A percentile compares a stretch with the other conserved stretches of the same genome.
These are phyloP conservation scores for Phytophthora palmivora DNA, from an alignment of 352 stramenopile species.

Conservation along the genomic window DNA sequence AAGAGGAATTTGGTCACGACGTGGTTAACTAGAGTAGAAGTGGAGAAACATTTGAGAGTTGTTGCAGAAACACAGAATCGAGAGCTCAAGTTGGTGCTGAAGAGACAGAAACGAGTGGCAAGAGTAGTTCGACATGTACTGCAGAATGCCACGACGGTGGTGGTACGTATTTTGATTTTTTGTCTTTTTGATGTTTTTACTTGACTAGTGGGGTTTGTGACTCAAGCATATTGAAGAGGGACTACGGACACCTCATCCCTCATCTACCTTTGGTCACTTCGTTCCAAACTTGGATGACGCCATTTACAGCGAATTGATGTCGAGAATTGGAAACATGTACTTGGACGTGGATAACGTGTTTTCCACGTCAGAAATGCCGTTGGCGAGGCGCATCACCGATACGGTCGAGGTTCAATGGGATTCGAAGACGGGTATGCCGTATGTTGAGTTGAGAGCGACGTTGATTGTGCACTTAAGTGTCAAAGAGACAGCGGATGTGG, in stretches of 20 bases:
- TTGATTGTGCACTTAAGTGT: not conserved
- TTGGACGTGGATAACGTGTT: not conserved
- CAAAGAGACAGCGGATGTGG: constrained; percentile 1
- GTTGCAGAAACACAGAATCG: constrained; percentile 12
- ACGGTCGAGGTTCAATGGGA: constrained; percentile 8
- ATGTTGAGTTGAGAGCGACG: constrained; percentile 13
- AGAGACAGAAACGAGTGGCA: constrained; percentile 11
- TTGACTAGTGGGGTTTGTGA: too few relatives aligned
- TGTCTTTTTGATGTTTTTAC: not conserved
- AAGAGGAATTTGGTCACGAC: constrained; percentile 1
- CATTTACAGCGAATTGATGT: constrained; percentile 20
- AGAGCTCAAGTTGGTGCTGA: constrained; percentile 15
- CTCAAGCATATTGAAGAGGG: constrained; percentile 25
- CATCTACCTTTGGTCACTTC: not conserved
- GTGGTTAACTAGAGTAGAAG: constrained; percentile 6
- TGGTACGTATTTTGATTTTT: constrained; percentile 10
- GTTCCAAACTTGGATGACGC: constrained; percentile 21
- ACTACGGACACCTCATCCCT: constrained; percentile 4
- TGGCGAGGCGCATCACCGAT: constrained; percentile 5
- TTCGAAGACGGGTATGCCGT: constrained; percentile 7
- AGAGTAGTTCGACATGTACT: constrained; percentile 4
- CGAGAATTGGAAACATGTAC: constrained; percentile 12
- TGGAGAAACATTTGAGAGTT: constrained; percentile 12
- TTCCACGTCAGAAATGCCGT: too few relatives aligned
- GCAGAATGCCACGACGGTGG: constrained; percentile 16